Percentiles rank a stretch among this genome's conserved stretches.
phyloP scores from a whole-genome alignment of 257 asterid species.

The Leptodermis oblonga region DNA sequence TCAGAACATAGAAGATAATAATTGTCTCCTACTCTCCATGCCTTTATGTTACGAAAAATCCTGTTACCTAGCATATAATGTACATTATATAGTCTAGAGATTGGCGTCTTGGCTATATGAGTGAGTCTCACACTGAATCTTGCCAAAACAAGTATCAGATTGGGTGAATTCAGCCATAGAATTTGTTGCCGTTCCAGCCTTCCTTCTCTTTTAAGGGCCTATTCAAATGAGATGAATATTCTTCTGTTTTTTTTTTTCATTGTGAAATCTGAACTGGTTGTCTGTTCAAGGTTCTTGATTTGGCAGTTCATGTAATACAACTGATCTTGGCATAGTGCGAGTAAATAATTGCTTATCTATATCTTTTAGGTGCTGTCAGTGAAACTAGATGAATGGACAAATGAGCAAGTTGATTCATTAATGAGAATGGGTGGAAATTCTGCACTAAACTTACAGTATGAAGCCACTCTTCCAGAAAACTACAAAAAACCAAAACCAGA shows the following conservation, averaged over 20 bases:
- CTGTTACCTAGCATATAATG: too few relatives aligned
- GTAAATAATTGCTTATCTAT: neutral
- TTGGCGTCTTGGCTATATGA: too few relatives aligned
- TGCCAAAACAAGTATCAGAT: neutral
- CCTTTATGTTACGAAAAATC: too few relatives aligned
- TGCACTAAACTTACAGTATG: conserved; percentile 64
- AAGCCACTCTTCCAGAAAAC: conserved; percentile 62
- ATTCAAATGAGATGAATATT: neutral
- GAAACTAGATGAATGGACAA: conserved; percentile 90
- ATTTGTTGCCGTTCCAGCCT: neutral
- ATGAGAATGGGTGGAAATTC: conserved; percentile 72
- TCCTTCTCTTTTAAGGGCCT: neutral
- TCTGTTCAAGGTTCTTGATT: too few relatives aligned
- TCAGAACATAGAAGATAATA: too few relatives aligned
- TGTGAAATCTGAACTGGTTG: too few relatives aligned
- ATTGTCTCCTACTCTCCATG: too few relatives aligned
- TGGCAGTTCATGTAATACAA: too few relatives aligned
- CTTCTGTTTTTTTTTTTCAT: neutral
- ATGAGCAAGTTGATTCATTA: conserved; percentile 76
- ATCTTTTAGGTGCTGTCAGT: conserved; percentile 58
- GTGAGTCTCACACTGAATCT: too few relatives aligned
- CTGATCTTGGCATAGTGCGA: neutral
- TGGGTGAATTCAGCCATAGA: neutral
- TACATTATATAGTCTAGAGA: too few relatives aligned
- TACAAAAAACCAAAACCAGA: conserved; percentile 57